These are phyloP conservation scores for Furcasterigmium sp. DNA, from an alignment of 2,329 filamentous ascomycete species.

Conservation along the genomic window DNA sequence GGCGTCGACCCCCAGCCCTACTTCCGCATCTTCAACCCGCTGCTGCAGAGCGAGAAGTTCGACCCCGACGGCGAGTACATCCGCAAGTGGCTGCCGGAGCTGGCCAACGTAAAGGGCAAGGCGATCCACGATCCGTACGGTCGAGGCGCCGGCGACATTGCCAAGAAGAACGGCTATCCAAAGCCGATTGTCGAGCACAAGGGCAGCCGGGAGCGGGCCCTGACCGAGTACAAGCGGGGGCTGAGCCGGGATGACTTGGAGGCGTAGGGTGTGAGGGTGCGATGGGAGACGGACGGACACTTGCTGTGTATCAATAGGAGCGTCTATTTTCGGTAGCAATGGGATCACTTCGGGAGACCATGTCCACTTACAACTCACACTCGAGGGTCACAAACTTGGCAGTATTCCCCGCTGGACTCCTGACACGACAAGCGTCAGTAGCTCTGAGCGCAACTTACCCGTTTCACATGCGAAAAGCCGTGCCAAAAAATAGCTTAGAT, in stretches of 20 bases:
- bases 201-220: conserved; percentile 57
- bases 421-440: too few relatives aligned
- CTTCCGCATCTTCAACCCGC: conserved; percentile 84
- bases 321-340: too few relatives aligned
- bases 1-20: conserved; percentile 86
- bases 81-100: conserved; percentile 73
- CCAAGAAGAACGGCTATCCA: conserved; percentile 67
- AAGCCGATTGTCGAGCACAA: conserved; percentile 71
- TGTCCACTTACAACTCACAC: too few relatives aligned
- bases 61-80: conserved; percentile 77
- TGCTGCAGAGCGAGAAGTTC: conserved; percentile 82
- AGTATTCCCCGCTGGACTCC: too few relatives aligned
- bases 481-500: background rate
- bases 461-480: conserved; percentile 27
- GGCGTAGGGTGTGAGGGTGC: too few relatives aligned
- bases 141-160: conserved; percentile 52
- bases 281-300: too few relatives aligned
- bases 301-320: too few relatives aligned
- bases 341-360: too few relatives aligned
- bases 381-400: too few relatives aligned
- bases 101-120: conserved; percentile 57
- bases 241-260: conserved; percentile 29
- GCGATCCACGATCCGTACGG: conserved; percentile 79
- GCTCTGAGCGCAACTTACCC: conserved; percentile 25
- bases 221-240: conserved; percentile 66